phyloP scores from a whole-genome alignment of 1,284 basidiomycete species.

The Heterobasidion annosum region DNA sequence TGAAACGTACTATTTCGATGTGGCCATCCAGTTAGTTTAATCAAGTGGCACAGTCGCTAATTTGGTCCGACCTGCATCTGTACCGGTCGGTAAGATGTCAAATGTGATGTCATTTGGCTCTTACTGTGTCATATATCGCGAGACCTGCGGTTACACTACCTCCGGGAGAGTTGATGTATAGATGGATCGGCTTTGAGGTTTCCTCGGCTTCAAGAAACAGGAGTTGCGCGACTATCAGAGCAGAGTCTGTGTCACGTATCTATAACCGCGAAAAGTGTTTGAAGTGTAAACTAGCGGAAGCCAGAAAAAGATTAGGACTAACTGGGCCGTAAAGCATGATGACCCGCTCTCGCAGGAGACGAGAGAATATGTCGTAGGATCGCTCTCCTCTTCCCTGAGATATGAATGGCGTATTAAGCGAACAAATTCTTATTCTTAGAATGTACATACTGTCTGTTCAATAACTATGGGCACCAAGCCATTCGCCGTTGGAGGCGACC shows the following conservation, averaged over 20 bases:
- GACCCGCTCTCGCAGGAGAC: constrained; percentile 82
- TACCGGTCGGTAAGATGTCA: constrained; percentile 4
- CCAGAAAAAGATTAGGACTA: constrained; percentile 17
- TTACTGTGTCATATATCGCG: constrained; percentile 91
- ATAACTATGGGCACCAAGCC: constrained; percentile 84
- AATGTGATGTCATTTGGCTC: constrained; percentile 6
- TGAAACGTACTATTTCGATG: constrained; percentile 66
- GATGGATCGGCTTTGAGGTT: constrained; percentile 82
- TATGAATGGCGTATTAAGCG: constrained; percentile 1
- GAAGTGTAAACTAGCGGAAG: constrained; percentile 7
- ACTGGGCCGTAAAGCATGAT: constrained; percentile 93
- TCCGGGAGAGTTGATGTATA: constrained; percentile 93
- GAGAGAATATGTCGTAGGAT: constrained; percentile 92
- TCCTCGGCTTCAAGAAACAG: constrained; percentile 94
- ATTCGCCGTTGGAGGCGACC: constrained; percentile 35
- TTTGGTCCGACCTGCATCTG: constrained; percentile 62
- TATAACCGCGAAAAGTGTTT: constrained; percentile 21
- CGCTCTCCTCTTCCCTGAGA: constrained; percentile 81
- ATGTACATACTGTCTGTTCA: constrained; percentile 71
- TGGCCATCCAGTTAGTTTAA: too few species aligned
- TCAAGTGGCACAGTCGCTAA: neutral
- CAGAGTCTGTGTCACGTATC: constrained; percentile 82
- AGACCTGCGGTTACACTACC: constrained; percentile 90
- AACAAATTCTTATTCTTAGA: neutral
- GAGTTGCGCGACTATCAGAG: constrained; percentile 81